Conservation (phyloP, 2,329 filamentous ascomycete genomes). For the Sphaceloma murrayae region DNA sequence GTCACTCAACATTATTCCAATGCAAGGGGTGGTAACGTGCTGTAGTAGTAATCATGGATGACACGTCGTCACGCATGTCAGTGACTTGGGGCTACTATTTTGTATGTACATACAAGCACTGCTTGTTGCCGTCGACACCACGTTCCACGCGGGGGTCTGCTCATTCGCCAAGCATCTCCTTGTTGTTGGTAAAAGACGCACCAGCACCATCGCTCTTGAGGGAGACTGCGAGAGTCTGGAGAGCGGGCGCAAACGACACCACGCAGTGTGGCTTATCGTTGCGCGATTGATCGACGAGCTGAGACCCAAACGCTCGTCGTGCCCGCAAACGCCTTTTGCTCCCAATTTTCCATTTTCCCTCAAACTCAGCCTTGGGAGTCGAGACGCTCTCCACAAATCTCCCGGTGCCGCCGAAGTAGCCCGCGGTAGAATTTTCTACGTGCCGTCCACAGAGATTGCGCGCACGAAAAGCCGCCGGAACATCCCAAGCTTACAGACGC, state of each 20-base stretch:
- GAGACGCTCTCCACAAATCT: conserved; percentile 6
- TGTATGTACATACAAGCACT: no score
- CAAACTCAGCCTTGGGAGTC: neutral
- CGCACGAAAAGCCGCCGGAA: conserved; percentile 13
- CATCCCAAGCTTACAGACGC: conserved; percentile 4
- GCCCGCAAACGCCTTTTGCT: neutral
- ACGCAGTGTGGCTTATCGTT: conserved; percentile 7
- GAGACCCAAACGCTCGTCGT: conserved; percentile 1
- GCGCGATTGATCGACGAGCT: conserved; percentile 1
- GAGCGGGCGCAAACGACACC: conserved; percentile 10
- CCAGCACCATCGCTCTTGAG: no score
- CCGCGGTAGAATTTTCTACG: conserved; percentile 12
- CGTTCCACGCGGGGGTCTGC: conserved; percentile 7
- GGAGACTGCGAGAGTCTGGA: no score
- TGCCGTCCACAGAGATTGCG: conserved; percentile 3
- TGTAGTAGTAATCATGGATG: neutral
- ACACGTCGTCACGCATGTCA: no score
- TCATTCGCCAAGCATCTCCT: conserved; percentile 6
- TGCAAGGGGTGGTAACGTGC: neutral
- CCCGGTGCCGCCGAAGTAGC: neutral
- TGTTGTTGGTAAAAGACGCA: no score
- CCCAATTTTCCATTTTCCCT: conserved; percentile 1
- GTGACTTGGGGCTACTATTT: no score
- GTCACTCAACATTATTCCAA: conserved; percentile 4
- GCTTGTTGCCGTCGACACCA: no score